A percentile compares a stretch with the other conserved stretches of the same genome.
Evolutionary conservation across 139 green algal genomes (phyloP).

Genomic region (Tetradesmus lagerheimii): DNA sequence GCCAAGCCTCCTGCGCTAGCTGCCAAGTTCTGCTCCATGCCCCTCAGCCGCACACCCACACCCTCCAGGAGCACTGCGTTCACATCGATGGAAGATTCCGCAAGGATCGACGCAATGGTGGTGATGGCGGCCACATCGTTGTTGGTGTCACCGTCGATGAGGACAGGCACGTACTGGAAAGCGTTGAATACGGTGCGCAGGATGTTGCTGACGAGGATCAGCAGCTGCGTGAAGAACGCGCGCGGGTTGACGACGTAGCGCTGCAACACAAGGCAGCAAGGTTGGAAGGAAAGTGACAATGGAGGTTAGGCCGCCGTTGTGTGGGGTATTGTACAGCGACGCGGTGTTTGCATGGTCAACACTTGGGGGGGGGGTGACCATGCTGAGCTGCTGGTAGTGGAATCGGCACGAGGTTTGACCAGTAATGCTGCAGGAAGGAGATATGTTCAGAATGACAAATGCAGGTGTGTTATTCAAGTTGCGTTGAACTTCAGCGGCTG

Average conservation of each 20-base stretch:
- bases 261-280: background rate
- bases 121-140: constrained; percentile 37
- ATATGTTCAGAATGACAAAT: no score
- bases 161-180: background rate
- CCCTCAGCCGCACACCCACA: background rate
- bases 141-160: constrained; percentile 37
- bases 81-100: background rate
- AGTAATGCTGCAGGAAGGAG: no score
- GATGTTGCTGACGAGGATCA: background rate
- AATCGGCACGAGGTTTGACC: no score
- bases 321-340: no score
- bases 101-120: background rate
- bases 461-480: no score
- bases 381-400: no score
- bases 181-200: constrained; percentile 5
- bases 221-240: background rate
- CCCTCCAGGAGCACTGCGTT: background rate
- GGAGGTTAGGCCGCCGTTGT: no score
- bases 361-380: no score
- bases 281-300: no score
- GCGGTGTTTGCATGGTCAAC: no score
- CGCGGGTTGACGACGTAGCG: background rate
- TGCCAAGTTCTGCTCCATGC: constrained; percentile 6
- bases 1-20: constrained; percentile 26
- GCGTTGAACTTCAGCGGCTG: no score